These are phyloP conservation scores for Nemania sp. DNA, from an alignment of 2,329 filamentous ascomycete species.

Conservation along the genomic window DNA sequence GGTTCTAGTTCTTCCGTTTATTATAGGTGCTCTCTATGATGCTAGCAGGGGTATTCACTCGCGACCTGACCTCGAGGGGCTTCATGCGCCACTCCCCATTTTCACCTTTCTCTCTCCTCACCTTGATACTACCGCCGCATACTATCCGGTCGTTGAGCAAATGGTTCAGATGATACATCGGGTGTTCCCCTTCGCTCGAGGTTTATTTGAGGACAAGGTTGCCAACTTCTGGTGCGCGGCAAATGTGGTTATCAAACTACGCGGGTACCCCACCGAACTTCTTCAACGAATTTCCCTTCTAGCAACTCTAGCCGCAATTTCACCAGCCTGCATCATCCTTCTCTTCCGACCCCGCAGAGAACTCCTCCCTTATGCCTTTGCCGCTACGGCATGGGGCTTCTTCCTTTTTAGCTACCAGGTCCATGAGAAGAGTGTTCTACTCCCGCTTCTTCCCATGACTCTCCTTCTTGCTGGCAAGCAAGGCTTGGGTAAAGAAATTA, in stretches of 20 bases:
- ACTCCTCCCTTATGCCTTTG: slow-evolving; percentile 82
- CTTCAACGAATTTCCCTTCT: slow-evolving; percentile 82
- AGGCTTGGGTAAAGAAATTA: slow-evolving; percentile 79
- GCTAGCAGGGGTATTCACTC: slow-evolving; percentile 71
- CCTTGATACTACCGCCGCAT: slow-evolving; percentile 73
- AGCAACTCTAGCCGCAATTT: slow-evolving; percentile 80
- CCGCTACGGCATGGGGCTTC: slow-evolving; percentile 92
- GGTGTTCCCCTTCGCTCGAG: slow-evolving; percentile 96
- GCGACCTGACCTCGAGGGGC: slow-evolving; percentile 66
- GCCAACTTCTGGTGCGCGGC: slow-evolving; percentile 98
- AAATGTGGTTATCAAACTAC: slow-evolving; percentile 89
- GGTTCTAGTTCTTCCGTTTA: slow-evolving; percentile 79
- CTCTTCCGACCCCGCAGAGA: slow-evolving; percentile 82
- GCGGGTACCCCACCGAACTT: slow-evolving; percentile 75
- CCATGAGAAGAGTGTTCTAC: slow-evolving; percentile 95
- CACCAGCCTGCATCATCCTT: slow-evolving; percentile 82
- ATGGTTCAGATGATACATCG: slow-evolving; percentile 86
- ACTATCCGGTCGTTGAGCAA: slow-evolving; percentile 82
- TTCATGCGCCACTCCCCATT: slow-evolving; percentile 71
- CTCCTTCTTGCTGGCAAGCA: slow-evolving; percentile 82
- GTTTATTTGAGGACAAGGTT: slow-evolving; percentile 98
- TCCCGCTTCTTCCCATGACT: slow-evolving; percentile 94
- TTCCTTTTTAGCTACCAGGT: slow-evolving; percentile 98
- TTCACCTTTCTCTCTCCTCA: slow-evolving; percentile 69
- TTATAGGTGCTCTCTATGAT: slow-evolving; percentile 78